A percentile compares a stretch with the other conserved stretches of the same genome.
These are phyloP conservation scores for Microdochium bolleyi DNA, from an alignment of 2,329 filamentous ascomycete species.

Conservation along the genomic window DNA sequence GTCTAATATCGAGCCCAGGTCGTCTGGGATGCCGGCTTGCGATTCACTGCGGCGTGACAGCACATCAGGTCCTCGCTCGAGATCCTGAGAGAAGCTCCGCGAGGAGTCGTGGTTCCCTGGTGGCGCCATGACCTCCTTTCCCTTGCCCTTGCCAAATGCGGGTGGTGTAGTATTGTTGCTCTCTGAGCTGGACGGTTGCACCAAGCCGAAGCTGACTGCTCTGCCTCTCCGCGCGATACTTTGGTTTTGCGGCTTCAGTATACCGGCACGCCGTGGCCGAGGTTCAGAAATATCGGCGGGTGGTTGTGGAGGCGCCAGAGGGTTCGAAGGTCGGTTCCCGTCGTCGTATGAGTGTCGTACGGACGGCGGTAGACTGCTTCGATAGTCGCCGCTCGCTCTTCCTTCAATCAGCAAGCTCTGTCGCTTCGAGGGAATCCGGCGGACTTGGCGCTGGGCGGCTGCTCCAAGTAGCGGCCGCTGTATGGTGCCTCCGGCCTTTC, in stretches of 20 bases:
- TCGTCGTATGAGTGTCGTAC: conserved; percentile 47
- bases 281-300: conserved; percentile 16
- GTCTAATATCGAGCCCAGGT: conserved; percentile 46
- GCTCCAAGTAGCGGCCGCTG: conserved; percentile 44
- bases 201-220: conserved; percentile 20
- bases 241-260: conserved; percentile 15
- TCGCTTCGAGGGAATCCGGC: conserved; percentile 32
- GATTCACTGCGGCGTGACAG: conserved; percentile 32
- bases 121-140: conserved; percentile 35
- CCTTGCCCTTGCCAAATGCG: conserved; percentile 41
- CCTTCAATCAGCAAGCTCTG: conserved; percentile 44
- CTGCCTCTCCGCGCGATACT: conserved; percentile 18
- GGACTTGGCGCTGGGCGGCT: conserved; percentile 38
- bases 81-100: conserved; percentile 37
- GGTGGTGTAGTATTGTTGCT: conserved; percentile 4
- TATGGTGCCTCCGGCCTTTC: conserved; percentile 28
- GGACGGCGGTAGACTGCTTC: conserved; percentile 45
- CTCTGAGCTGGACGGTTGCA: conserved; percentile 10
- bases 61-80: conserved; percentile 45
- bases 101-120: conserved; percentile 22
- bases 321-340: conserved; percentile 24
- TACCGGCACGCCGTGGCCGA: conserved; percentile 8
- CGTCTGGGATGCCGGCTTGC: conserved; percentile 38
- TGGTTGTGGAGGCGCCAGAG: conserved; percentile 14
- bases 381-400: conserved; percentile 33